Base-by-base conservation (phyloP, 2,329 filamentous ascomycete genomes). In the Penicillium sp. region DNA sequence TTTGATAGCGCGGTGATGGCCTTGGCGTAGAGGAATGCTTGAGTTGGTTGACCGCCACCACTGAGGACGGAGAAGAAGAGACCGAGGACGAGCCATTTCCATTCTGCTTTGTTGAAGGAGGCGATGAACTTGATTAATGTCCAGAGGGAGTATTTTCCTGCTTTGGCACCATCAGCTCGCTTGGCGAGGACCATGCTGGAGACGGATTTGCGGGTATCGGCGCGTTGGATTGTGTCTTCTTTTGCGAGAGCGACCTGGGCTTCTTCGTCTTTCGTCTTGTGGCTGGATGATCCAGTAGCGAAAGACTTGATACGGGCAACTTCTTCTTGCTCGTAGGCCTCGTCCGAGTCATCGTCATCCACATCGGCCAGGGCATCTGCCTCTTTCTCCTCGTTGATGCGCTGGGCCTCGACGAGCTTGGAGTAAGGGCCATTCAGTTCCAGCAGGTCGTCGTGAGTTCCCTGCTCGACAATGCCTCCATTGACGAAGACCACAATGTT, bases 401-500 rank as follows among this genome's bases (percentile, higher is more conserved):
- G 87, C 71, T 99, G 94, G 2, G 93, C 92, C 46, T 90, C 87
- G 7, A 97, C 92, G 9, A 97, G 83, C 51, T 86, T 89, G 71
- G 83, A 88, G 72, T 97, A 99, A 7, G 91, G 87, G 17, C 84
- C 86, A 57, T 83, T 76, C 53, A 73, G 79, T 60, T 86, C 84
- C 2, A 97, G 77, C 9, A 99, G 80, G 12, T 88, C 81, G 52
- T 93, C 84, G 68, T 97, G 94, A 0, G 84, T 92, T 45, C 94
- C 94, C 72, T 97, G 91, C 72, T 99, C 94, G 10, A 96, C 81
- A 53, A 99, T 95, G n/a, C 80, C 77, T 10, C 94, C 94, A 54
- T 86, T 75, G 4, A 86, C 82, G 87, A 99, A 93, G 57, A 97
- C 93, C 10, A 97, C 90, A 61, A 99, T 99, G 65, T 96, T 97